Evolutionary conservation across 495 filamentous ascomycete species (phyloP).

Genomic region (Xylaria grammica): DNA sequence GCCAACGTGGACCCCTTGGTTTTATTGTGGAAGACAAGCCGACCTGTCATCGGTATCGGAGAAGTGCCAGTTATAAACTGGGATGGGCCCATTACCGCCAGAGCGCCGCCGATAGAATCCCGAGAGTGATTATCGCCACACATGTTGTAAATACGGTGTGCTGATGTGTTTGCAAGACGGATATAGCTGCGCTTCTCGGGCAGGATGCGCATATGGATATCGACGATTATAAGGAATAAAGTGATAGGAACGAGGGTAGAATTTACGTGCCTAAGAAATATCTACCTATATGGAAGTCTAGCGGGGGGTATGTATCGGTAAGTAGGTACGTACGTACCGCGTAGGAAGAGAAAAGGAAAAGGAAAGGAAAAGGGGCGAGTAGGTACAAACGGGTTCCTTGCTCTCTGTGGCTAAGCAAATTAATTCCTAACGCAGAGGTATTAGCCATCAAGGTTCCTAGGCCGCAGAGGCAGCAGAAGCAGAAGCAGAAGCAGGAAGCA

Average conservation of each 20-base stretch:
- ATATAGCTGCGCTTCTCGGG: too few relatives aligned
- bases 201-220: not conserved
- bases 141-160: slow-evolving; percentile 22
- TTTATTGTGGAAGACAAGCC: slow-evolving; percentile 36
- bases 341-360: too few relatives aligned
- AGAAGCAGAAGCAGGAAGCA: not conserved
- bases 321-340: not conserved
- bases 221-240: not conserved
- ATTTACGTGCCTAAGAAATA: too few relatives aligned
- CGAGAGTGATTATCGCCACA: slow-evolving; percentile 28
- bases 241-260: too few relatives aligned
- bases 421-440: not conserved
- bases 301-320: too few relatives aligned
- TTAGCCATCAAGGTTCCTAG: slow-evolving; percentile 15
- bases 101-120: slow-evolving; percentile 33
- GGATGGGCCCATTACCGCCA: slow-evolving; percentile 36
- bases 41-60: slow-evolving; percentile 20
- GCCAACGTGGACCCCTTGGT: slow-evolving; percentile 27
- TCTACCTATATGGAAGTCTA: too few relatives aligned
- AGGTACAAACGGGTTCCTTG: too few relatives aligned
- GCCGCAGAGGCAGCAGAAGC: too few relatives aligned
- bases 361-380: not conserved
- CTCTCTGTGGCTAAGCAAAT: too few relatives aligned
- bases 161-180: not conserved
- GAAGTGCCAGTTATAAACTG: slow-evolving; percentile 12